These are phyloP conservation scores for Chrysanthemum lavandulifolium DNA, from an alignment of 129 eudicot species.

Conservation along the genomic window DNA sequence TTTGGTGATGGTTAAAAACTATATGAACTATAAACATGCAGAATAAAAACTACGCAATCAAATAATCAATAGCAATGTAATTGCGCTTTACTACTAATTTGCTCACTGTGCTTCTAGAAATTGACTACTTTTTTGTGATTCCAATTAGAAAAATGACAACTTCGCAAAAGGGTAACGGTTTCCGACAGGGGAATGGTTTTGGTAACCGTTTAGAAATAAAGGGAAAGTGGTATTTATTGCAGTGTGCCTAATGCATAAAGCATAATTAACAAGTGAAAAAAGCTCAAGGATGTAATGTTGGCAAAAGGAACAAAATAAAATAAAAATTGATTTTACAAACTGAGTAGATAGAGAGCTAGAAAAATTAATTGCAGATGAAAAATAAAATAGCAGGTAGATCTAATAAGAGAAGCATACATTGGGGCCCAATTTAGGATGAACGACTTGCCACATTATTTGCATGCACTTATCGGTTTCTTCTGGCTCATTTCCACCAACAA, in stretches of 20 bases:
- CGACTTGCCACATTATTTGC: constrained; percentile 95
- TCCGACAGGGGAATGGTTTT: too few relatives aligned
- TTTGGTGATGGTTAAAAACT: too few relatives aligned
- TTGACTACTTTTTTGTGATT: neutral
- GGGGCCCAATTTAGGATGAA: constrained; percentile 82
- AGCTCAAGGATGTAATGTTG: neutral
- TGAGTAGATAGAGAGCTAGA: neutral
- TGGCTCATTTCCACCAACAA: constrained; percentile 78
- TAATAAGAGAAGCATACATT: constrained; percentile 51
- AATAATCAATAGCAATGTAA: neutral
- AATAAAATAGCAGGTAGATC: neutral
- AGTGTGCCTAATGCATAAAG: neutral
- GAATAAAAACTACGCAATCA: neutral
- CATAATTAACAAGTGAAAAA: neutral
- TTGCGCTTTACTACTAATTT: neutral
- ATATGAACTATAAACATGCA: neutral
- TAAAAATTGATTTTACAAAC: neutral
- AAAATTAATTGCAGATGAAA: neutral
- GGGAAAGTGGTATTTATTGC: neutral
- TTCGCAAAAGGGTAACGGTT: neutral
- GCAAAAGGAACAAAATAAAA: neutral
- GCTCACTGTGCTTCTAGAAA: neutral
- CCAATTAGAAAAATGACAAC: neutral
- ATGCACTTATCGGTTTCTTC: constrained; percentile 78
- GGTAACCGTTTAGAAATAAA: neutral